Conservation (phyloP, 805 yeast genomes). For the Suhomyces tanzawaensis region DNA sequence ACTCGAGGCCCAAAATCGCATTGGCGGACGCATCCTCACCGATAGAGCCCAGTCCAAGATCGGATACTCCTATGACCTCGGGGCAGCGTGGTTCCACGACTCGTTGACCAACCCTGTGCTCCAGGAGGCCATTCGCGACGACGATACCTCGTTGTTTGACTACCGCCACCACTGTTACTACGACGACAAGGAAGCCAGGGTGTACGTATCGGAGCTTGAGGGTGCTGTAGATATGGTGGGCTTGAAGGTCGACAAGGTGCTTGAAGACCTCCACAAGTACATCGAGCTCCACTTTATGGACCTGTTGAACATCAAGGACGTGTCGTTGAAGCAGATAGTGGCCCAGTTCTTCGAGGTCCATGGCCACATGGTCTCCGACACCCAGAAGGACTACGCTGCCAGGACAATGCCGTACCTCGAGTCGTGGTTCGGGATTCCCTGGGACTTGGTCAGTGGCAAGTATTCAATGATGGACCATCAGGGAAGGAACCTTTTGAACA, state of each 20-base stretch:
- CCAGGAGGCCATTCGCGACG: conserved; percentile 17
- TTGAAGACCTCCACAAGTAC: conserved; percentile 56
- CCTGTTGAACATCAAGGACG: conserved; percentile 47
- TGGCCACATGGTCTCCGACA: conserved; percentile 45
- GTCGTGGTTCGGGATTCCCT: conserved; percentile 76
- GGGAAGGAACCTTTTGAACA: conserved; percentile 75
- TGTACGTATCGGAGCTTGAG: conserved; percentile 23
- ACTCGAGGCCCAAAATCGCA: conserved; percentile 22
- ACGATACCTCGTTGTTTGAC: conserved; percentile 15
- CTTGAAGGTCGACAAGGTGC: conserved; percentile 33
- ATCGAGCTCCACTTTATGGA: conserved; percentile 57
- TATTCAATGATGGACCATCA: conserved; percentile 66
- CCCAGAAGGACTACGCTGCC: conserved; percentile 51
- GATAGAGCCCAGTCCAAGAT: conserved; percentile 14
- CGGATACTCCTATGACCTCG: conserved; percentile 59
- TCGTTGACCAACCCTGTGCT: conserved; percentile 57
- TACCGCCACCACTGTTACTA: conserved; percentile 36
- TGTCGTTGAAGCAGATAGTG: conserved; percentile 50
- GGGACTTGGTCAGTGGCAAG: conserved; percentile 66
- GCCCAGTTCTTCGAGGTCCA: conserved; percentile 46
- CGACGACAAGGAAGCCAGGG: conserved; percentile 43
- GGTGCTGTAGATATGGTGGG: conserved; percentile 34
- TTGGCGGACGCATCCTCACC: conserved; percentile 25
- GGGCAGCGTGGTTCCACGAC: conserved; percentile 93
- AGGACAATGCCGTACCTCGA: conserved; percentile 60